Conservation (phyloP, 306 rosid genomes). For the Prunus fruticosa region DNA sequence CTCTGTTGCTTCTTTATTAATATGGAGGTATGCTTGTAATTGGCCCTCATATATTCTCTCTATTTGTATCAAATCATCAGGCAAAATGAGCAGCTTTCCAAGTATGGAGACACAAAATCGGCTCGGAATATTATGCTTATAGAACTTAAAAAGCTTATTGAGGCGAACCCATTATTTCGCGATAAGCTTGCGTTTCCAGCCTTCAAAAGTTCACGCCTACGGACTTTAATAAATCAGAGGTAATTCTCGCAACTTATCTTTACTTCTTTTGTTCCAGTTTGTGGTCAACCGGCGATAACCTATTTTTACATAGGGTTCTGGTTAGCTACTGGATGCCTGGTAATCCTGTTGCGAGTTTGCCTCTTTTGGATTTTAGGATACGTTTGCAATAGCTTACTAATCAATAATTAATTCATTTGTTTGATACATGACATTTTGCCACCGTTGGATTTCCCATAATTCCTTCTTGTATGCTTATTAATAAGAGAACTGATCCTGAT, state of each 20-base stretch:
- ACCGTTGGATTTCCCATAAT: not conserved
- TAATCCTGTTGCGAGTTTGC: not conserved
- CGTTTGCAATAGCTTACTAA: not conserved
- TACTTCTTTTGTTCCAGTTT: not conserved
- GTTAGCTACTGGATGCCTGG: not conserved
- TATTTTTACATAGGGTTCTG: not conserved
- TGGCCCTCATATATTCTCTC: not conserved
- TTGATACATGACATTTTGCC: not conserved
- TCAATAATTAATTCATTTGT: not conserved
- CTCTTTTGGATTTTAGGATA: not conserved
- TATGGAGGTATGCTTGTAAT: not conserved
- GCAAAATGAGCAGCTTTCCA: conserved; percentile 55
- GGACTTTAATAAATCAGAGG: conserved; percentile 50
- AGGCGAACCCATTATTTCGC: conserved; percentile 46
- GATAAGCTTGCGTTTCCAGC: conserved; percentile 42
- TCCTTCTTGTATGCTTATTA: not conserved
- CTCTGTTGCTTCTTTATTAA: not conserved
- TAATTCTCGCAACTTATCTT: conserved; percentile 3
- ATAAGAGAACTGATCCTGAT: not conserved
- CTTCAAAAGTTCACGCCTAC: conserved; percentile 46
- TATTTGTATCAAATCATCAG: conserved; percentile 19
- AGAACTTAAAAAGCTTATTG: conserved; percentile 47
- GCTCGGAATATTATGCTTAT: conserved; percentile 47
- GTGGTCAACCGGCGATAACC: not conserved
- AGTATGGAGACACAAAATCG: conserved; percentile 47